A percentile compares a stretch with the other conserved stretches of the same genome.
phyloP scores from a whole-genome alignment of 208 protist genomes.

The Naegleria lovaniensis region DNA sequence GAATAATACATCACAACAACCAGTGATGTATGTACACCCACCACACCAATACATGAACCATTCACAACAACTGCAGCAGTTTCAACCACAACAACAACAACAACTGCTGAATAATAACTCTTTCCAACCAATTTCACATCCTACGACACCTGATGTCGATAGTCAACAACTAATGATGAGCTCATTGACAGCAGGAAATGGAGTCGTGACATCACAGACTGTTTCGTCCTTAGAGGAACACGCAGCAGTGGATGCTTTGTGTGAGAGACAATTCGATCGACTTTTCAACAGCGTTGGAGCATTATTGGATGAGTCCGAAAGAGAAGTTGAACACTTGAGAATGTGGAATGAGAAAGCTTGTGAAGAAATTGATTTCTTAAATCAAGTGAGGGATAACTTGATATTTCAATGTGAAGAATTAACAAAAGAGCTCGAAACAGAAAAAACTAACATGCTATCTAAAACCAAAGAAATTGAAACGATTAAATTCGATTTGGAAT shows the following conservation, averaged over 20 bases:
- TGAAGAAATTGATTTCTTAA: not conserved
- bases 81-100: too few relatives aligned
- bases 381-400: not conserved
- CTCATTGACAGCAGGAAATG: too few relatives aligned
- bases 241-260: not conserved
- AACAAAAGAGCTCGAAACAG: not conserved
- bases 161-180: too few relatives aligned
- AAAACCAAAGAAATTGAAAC: not conserved
- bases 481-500: not conserved
- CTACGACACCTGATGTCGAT: too few relatives aligned
- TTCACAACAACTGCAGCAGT: too few relatives aligned
- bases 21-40: too few relatives aligned
- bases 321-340: not conserved
- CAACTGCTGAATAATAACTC: too few relatives aligned
- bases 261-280: not conserved
- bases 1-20: too few relatives aligned
- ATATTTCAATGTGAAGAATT: not conserved
- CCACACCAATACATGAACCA: too few relatives aligned
- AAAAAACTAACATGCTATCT: not conserved
- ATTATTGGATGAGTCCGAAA: not conserved
- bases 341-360: not conserved
- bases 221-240: too few relatives aligned
- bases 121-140: too few relatives aligned
- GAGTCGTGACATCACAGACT: too few relatives aligned
- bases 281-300: not conserved